phyloP scores from a whole-genome alignment of 345 rosid species.

The Sisymbrium altissimum region DNA sequence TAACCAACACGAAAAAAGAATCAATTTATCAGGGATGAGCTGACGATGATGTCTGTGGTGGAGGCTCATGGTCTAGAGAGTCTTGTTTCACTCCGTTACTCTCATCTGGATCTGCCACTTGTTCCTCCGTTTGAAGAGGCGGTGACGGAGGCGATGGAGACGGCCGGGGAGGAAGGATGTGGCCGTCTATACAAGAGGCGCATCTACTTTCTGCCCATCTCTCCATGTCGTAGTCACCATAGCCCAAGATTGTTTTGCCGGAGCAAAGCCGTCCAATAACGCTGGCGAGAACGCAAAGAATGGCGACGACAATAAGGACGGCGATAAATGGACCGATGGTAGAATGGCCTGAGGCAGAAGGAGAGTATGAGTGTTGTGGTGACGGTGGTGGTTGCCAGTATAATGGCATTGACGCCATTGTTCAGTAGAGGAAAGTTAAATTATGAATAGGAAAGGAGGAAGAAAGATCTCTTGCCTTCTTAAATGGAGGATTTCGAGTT shows the following conservation, averaged over 20 bases:
- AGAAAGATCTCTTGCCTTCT: not conserved
- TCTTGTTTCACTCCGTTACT: conserved; percentile 34
- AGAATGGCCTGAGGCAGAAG: conserved; percentile 29
- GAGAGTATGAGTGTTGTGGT: conserved; percentile 34
- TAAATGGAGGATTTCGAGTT: not conserved
- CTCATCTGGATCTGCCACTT: conserved; percentile 31
- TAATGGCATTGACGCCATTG: conserved; percentile 39
- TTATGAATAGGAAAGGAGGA: not conserved
- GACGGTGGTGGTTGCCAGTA: conserved; percentile 42
- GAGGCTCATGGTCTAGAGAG: conserved; percentile 22
- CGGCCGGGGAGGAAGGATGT: conserved; percentile 37
- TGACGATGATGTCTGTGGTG: conserved; percentile 6
- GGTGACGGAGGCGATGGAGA: conserved; percentile 12
- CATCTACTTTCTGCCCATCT: conserved; percentile 69
- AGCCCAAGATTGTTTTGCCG: conserved; percentile 57
- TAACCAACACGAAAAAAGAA: not conserved
- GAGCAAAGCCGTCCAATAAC: conserved; percentile 74
- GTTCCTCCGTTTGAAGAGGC: conserved; percentile 20
- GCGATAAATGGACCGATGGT: conserved; percentile 55
- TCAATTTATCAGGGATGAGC: not conserved
- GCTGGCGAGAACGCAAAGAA: conserved; percentile 46
- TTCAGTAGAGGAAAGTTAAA: not conserved
- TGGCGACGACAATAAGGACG: conserved; percentile 45
- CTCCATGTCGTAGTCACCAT: conserved; percentile 62
- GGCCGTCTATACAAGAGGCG: conserved; percentile 75